Evolutionary conservation across 2,329 filamentous ascomycete genomes (phyloP).

Genomic region (Exophiala sideris): DNA sequence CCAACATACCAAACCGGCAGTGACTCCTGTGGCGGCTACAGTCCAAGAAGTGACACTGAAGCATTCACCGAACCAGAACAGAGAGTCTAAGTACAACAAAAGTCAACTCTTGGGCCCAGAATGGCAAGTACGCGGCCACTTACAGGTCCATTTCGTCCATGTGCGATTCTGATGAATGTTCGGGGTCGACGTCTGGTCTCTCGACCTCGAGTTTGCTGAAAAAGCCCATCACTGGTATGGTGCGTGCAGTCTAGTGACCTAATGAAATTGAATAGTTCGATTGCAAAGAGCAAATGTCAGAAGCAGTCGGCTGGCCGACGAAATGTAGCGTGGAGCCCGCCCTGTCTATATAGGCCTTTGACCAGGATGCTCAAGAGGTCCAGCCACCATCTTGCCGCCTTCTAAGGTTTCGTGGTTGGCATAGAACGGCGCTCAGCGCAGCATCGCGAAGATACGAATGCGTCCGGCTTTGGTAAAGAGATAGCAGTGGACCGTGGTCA

Average conservation of each 20-base stretch:
- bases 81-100: slow-evolving; percentile 12
- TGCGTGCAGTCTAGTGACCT: not conserved
- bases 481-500: not conserved
- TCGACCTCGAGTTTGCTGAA: not conserved
- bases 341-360: not conserved
- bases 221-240: not conserved
- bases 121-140: not conserved
- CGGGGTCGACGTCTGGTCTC: not conserved
- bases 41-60: slow-evolving; percentile 62
- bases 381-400: not conserved
- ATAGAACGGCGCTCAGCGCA: not conserved
- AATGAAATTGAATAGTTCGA: not conserved
- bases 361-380: not conserved
- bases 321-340: not conserved
- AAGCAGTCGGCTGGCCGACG: not conserved
- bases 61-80: slow-evolving; percentile 4
- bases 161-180: not conserved
- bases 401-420: not conserved
- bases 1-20: slow-evolving; percentile 55
- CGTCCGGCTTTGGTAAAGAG: not conserved
- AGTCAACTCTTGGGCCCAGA: not conserved
- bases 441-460: not conserved
- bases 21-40: slow-evolving; percentile 81
- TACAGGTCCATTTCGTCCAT: not conserved
- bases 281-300: not conserved